Percentiles rank a stretch among this genome's conserved stretches.
Conservation (phyloP, 768 basidiomycete species). For the Termitomyces titanicus region DNA sequence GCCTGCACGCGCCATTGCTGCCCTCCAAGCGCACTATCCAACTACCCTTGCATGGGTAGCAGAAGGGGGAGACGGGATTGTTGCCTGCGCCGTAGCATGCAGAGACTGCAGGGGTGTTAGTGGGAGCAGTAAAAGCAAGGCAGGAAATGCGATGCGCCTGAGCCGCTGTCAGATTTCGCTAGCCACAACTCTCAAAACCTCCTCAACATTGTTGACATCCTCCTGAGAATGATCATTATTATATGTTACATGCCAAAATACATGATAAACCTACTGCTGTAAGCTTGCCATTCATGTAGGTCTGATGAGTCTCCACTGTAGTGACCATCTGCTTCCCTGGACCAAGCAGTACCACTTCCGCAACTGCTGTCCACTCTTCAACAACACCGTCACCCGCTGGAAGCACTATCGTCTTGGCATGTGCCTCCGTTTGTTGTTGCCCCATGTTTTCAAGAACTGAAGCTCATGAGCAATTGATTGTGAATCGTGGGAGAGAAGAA, state of each 20-base stretch:
- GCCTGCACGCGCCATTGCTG: slow-evolving; percentile 2
- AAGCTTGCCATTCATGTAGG: not conserved
- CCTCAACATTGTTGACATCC: slow-evolving; percentile 11
- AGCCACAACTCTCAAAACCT: slow-evolving; percentile 1
- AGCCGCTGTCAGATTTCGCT: slow-evolving; percentile 3
- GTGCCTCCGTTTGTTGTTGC: not conserved
- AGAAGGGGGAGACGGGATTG: too few relatives aligned
- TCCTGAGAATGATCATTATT: not conserved
- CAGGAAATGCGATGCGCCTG: too few relatives aligned
- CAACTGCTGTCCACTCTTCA: not conserved
- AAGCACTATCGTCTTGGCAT: not conserved
- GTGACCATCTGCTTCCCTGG: not conserved
- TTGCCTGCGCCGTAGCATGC: too few relatives aligned
- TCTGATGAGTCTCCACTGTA: not conserved
- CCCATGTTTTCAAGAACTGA: slow-evolving; percentile 14
- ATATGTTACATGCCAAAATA: not conserved
- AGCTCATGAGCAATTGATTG: slow-evolving; percentile 20
- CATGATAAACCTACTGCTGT: slow-evolving; percentile 1
- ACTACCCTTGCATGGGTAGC: slow-evolving; percentile 8
- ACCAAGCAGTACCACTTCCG: not conserved
- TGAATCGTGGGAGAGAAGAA: slow-evolving; percentile 13
- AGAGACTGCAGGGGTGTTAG: too few relatives aligned
- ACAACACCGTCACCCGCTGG: slow-evolving; percentile 7
- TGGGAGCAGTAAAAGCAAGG: too few relatives aligned
- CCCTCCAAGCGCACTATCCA: slow-evolving; percentile 14